A percentile compares a stretch with the other conserved stretches of the same genome.
Evolutionary conservation across 805 yeast species (phyloP).

Genomic region (Zygosaccharomyces kombuchaensis): DNA sequence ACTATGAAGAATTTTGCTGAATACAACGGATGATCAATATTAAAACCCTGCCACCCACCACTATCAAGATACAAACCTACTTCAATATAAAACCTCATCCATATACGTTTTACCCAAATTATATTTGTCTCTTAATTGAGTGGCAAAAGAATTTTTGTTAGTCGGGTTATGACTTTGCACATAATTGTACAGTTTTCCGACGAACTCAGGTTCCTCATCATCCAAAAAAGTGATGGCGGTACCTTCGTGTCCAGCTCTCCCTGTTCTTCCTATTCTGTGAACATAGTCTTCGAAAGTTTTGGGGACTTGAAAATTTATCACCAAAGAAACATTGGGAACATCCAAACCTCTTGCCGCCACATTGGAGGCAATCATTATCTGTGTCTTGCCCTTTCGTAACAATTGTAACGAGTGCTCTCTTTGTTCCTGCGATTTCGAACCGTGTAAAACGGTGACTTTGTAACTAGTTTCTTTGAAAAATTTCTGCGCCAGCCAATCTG

Average conservation of each 20-base stretch:
- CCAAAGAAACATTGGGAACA: constrained; percentile 79
- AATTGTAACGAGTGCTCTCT: constrained; percentile 72
- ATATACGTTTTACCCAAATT: constrained; percentile 13
- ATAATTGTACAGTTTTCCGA: constrained; percentile 38
- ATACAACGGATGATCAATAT: too few species aligned
- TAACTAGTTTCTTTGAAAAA: constrained; percentile 43
- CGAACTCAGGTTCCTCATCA: constrained; percentile 48
- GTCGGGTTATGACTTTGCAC: constrained; percentile 37
- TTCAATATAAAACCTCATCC: constrained; percentile 17
- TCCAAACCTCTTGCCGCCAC: constrained; percentile 96
- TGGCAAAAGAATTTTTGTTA: constrained; percentile 18
- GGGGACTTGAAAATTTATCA: constrained; percentile 82
- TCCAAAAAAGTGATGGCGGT: constrained; percentile 69
- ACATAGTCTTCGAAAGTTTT: constrained; percentile 74
- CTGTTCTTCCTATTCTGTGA: constrained; percentile 95
- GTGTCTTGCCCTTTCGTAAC: constrained; percentile 51
- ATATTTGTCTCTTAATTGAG: constrained; percentile 14
- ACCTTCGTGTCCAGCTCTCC: constrained; percentile 86
- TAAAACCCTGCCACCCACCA: too few species aligned
- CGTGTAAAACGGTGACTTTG: constrained; percentile 67
- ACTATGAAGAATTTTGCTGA: too few species aligned
- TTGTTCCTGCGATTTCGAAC: constrained; percentile 78
- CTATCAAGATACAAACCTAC: background rate
- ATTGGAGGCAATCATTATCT: constrained; percentile 82
- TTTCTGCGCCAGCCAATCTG: constrained; percentile 59